These are phyloP conservation scores for Fusarium annulatum DNA, from an alignment of 2,329 filamentous ascomycete genomes.

Conservation along the genomic window DNA sequence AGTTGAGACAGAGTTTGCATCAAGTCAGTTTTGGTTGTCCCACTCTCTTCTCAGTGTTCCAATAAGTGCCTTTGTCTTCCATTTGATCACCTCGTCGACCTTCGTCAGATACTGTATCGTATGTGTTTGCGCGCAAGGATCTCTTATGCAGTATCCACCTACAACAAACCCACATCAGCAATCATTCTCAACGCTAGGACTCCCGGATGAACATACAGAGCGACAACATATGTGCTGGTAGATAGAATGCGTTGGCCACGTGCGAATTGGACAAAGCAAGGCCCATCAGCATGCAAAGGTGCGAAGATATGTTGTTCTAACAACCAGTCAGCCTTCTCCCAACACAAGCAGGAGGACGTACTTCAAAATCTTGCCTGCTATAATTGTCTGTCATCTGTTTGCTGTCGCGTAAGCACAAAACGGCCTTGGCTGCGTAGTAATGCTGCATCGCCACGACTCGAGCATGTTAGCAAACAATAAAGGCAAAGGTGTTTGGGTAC, in stretches of 20 bases:
- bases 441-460: conserved; percentile 3
- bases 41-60: not conserved
- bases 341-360: fast-evolving
- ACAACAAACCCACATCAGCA: not conserved
- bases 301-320: not conserved
- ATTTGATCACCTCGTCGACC: not conserved
- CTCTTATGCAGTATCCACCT: conserved; percentile 1
- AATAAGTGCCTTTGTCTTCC: not conserved
- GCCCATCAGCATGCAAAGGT: conserved; percentile 6
- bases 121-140: not conserved
- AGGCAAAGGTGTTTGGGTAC: fast-evolving
- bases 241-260: not conserved
- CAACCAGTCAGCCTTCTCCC: fast-evolving
- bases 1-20: not conserved
- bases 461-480: fast-evolving
- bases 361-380: not conserved
- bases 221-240: conserved; percentile 9
- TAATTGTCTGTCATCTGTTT: fast-evolving
- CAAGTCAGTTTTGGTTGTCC: not conserved
- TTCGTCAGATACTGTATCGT: not conserved
- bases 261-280: not conserved
- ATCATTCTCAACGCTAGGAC: not conserved
- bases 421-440: conserved; percentile 5
- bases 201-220: not conserved
- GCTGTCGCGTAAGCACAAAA: not conserved